Evolutionary conservation across 2,329 filamentous ascomycete species (phyloP), one percentile per base, ranked within the genome.

Genomic region (Fusarium sp.): DNA sequence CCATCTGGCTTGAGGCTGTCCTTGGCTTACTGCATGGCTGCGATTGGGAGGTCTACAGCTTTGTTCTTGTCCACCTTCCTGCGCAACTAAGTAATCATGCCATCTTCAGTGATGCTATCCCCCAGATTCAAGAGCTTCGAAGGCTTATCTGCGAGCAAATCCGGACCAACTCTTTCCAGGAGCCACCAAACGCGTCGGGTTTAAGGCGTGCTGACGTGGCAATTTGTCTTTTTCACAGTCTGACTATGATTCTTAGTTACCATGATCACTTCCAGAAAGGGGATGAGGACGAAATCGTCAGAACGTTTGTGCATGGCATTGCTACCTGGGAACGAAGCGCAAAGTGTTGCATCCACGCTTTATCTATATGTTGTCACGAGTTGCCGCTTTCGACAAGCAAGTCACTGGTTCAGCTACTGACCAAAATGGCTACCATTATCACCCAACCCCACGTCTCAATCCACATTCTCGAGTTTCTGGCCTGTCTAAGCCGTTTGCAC

Each of bases 381-480:
- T 87, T 98, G 26, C 95, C 96, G 4, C 86, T 92, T 18, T 95
- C 95, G 14, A 92, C 95, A 52, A 93, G 92, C 76, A 97, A 95
- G 77, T 91, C 90, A 20, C 85, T 98, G 63, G 92, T 95, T 45
- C 92, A 90, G 45, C 93, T 98, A 71, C 85, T 99, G 57, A 92
- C 95, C 74, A 95, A 94, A 77, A 97, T 99, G 93, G 92, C 95
- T 2, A 93, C 95, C 73, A 97, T 98, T 75, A 97, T 99, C 75
- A 98, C 96, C 1, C 95, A 97, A 74, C 91, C 94, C 8, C 90
- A 95, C 58, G 92, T 98, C 36, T 94, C 95, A 11, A 92, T 98
- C 65, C 96, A 99, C 76, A 97, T 99, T 64, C 85, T 99, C 50
- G 96, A 99, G 76, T 98, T 99, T 75, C 84, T 99, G n/a, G 92